These are phyloP conservation scores for Chernovozyma aurita DNA, from an alignment of 1,139 yeast genomes.

Conservation along the genomic window DNA sequence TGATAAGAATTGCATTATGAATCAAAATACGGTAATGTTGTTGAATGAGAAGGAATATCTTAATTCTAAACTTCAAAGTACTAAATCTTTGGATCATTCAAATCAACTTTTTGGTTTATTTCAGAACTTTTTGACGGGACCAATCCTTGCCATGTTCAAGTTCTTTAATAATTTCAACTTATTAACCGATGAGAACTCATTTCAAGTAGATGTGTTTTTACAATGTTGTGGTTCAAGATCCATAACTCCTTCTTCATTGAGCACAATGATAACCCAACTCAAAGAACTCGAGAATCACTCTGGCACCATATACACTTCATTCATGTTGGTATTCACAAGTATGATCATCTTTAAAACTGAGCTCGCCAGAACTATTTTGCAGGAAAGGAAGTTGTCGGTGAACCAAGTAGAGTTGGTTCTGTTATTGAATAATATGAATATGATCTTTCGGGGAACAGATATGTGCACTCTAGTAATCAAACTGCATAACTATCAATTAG, in stretches of 20 bases:
- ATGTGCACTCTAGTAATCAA: conserved; percentile 2
- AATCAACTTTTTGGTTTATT: conserved; percentile 5
- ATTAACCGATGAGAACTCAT: conserved; percentile 1
- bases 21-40: conserved; percentile 2
- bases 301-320: conserved; percentile 5
- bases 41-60: conserved; percentile 3
- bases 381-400: background rate
- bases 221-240: background rate
- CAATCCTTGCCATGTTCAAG: conserved; percentile 4
- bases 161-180: conserved; percentile 5
- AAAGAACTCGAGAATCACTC: conserved; percentile 3
- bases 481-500: conserved; percentile 4
- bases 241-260: background rate
- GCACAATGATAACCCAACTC: background rate
- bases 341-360: conserved; percentile 5
- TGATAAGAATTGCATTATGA: conserved; percentile 6
- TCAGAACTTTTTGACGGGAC: conserved; percentile 2
- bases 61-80: background rate
- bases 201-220: conserved; percentile 2
- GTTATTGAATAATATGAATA: conserved; percentile 2
- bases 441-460: conserved; percentile 6
- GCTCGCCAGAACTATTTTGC: conserved; percentile 5
- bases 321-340: conserved; percentile 5
- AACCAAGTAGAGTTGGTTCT: conserved; percentile 1
- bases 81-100: conserved; percentile 4